Evolutionary conservation across 192 early-diverging fungal genomes (phyloP).

Genomic region (Entomortierella parvispora): DNA sequence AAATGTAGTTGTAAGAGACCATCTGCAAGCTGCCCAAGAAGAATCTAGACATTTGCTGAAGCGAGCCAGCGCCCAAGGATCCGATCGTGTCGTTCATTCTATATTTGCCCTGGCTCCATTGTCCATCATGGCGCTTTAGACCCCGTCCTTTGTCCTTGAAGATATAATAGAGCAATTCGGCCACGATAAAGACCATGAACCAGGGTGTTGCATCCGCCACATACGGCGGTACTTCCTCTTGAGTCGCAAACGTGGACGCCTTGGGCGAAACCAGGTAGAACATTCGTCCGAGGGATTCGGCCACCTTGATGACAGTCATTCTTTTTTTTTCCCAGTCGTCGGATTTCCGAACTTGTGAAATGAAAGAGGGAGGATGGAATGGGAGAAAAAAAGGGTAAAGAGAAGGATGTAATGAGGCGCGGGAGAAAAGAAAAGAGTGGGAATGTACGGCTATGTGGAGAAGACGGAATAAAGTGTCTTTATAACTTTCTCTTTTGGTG

Average conservation of each 20-base stretch:
- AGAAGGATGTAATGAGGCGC: background rate
- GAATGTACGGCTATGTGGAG: constrained; percentile 6
- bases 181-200: constrained; percentile 58
- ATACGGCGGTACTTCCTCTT: constrained; percentile 62
- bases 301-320: constrained; percentile 47
- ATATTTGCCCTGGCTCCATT: constrained; percentile 55
- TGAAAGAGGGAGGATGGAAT: background rate
- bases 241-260: constrained; percentile 44
- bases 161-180: constrained; percentile 45
- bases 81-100: constrained; percentile 66
- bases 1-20: constrained; percentile 61
- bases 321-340: no score
- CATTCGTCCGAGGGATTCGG: constrained; percentile 58
- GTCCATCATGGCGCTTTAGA: constrained; percentile 38
- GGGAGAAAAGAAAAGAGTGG: background rate
- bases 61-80: constrained; percentile 59
- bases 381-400: background rate
- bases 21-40: constrained; percentile 58
- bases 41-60: constrained; percentile 64
- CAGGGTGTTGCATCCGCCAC: constrained; percentile 61
- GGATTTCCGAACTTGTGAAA: background rate
- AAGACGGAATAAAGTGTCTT: background rate
- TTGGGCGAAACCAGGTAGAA: constrained; percentile 65
- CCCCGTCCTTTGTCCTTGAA: constrained; percentile 43
- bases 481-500: background rate